Base-by-base conservation (phyloP, 2,329 filamentous ascomycete genomes). In the Furcasterigmium sp. region DNA sequence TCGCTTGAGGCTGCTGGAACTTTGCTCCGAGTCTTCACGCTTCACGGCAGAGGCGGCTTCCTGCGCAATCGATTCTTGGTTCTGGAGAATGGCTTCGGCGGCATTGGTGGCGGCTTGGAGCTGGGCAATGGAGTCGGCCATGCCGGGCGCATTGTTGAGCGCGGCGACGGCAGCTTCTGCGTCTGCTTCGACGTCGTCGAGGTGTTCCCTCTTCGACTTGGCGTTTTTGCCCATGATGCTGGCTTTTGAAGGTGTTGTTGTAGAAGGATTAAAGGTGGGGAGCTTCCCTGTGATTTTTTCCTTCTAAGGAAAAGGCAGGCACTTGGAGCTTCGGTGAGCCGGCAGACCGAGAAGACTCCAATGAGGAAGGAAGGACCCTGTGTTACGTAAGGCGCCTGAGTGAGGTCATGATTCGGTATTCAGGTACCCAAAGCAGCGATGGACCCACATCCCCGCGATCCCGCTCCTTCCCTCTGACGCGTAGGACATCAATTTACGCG, bases 1-100 rank as follows among this genome's bases (percentile, higher is more conserved):
- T 36, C 75, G 70, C 61, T 78, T 79, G 28, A 73, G 62, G 49
- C 68, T 72, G 44, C 63, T 58, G 13, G 55, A 55, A 47, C 63
- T 67, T 35, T 57, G 54, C 20, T 35, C 17, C 20, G 14, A 8
- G 32, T 23, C 25, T 41, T 35, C n/a, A 9, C 11, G 32, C n/a
- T 35, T 18, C n/a, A 19, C 5, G 29, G 23, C 13, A 39, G 21
- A 37, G n/a, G n/a, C 23, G 23, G 7, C 11, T 26, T 26, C 42
- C 14, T 19, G 23, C 34, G 13, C 25, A 30, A 19, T 21, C n/a
- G 36, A 18, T 20, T 23, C 42, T 26, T 36, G 36, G 17, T 36
- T 35, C 32, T 26, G 13, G 41, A 8, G 17, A 20, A 19, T 17
- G 20, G 11, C 35, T 4, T 36, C 32, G 40, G 21, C 26, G 44